phyloP scores from a whole-genome alignment of 2,329 filamentous ascomycete species.

The Aspergillus floridensis region DNA sequence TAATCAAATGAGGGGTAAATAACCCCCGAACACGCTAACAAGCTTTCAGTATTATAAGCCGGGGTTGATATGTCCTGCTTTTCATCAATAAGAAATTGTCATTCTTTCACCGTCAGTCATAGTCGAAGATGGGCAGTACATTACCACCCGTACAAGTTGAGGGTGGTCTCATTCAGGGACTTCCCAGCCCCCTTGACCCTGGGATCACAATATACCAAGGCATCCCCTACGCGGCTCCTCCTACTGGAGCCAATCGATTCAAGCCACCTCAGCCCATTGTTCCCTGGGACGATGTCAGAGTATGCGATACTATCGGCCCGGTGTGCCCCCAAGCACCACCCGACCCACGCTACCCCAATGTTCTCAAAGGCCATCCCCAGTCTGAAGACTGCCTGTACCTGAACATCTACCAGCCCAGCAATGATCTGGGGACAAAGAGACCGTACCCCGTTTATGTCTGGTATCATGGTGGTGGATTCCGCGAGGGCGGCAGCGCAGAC shows the following conservation, averaged over 20 bases:
- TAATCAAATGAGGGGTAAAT: no score
- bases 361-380: conserved; percentile 33
- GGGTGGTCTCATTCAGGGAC: no score
- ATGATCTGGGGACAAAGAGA: conserved; percentile 3
- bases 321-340: conserved; percentile 24
- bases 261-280: background rate
- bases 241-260: conserved; percentile 9
- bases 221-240: conserved; percentile 20
- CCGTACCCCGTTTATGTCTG: conserved; percentile 24
- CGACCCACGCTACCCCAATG: conserved; percentile 17
- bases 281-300: conserved; percentile 10
- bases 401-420: conserved; percentile 25
- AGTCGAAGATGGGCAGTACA: no score
- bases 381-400: conserved; percentile 23
- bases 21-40: no score
- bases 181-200: no score
- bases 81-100: no score
- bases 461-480: conserved; percentile 18
- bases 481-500: conserved; percentile 14
- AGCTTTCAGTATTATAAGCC: no score
- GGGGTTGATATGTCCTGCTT: no score
- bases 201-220: conserved; percentile 19
- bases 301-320: conserved; percentile 16
- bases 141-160: no score
- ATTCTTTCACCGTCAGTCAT: no score